These are phyloP conservation scores for Phylloporus rhodoxanthus DNA, from an alignment of 768 basidiomycete species.

Conservation along the genomic window DNA sequence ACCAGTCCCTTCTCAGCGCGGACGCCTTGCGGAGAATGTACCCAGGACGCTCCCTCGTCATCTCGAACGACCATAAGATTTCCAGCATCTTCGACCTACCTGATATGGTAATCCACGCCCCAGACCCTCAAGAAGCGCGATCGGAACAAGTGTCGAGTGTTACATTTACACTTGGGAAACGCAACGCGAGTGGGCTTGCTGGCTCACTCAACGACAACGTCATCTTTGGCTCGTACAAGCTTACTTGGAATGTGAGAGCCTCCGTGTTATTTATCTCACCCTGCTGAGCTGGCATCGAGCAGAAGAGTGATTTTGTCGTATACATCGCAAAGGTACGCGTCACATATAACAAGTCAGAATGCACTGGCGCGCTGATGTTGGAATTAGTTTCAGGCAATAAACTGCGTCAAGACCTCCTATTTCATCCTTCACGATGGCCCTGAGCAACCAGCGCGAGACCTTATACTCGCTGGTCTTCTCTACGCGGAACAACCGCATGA, in stretches of 20 bases:
- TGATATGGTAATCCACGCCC: conserved; percentile 38
- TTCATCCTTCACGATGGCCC: conserved; percentile 59
- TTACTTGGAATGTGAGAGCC: conserved; percentile 53
- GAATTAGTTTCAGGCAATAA: conserved; percentile 27
- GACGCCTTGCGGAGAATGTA: conserved; percentile 52
- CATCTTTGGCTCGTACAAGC: conserved; percentile 48
- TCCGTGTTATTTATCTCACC: not conserved
- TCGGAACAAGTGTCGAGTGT: conserved; percentile 45
- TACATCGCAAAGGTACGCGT: conserved; percentile 44
- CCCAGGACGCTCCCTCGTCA: conserved; percentile 55
- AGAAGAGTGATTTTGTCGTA: conserved; percentile 55
- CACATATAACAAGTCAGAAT: not conserved
- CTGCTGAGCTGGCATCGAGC: conserved; percentile 2
- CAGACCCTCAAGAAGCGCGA: conserved; percentile 44
- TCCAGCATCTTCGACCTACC: conserved; percentile 49
- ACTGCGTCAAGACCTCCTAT: conserved; percentile 27
- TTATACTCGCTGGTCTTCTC: conserved; percentile 49
- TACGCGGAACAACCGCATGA: conserved; percentile 52
- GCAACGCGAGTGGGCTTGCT: conserved; percentile 32
- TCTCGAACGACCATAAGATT: conserved; percentile 43
- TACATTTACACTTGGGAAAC: conserved; percentile 45
- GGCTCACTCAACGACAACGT: conserved; percentile 52
- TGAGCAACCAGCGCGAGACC: conserved; percentile 44
- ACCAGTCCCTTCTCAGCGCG: conserved; percentile 24
- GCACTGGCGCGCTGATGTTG: not conserved